Base-by-base conservation (phyloP, 768 basidiomycete species). In the Xanthoconium purpureum region DNA sequence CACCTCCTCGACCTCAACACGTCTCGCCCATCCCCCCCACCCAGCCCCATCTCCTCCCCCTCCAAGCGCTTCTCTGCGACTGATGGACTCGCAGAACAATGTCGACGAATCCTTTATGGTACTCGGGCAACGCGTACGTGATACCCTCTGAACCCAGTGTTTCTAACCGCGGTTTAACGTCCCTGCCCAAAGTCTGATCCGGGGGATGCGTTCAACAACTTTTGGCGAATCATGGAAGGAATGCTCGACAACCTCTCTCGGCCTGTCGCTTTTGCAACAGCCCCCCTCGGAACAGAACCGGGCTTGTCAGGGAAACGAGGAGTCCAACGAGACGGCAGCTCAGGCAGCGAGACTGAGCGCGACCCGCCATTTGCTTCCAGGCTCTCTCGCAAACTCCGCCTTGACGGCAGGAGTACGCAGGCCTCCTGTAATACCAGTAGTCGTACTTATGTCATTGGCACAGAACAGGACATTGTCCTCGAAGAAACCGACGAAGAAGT, bases 31-130 rank as follows among this genome's bases (percentile, higher is more conserved):
- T 4, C 55, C 63, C 17, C 51, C 57, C 63, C 56, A 67, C 65
- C 66, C 77, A 50, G 71, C 75, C 28, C 67, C 80, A 2, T 77
- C 76, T 3, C 76, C 80, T 17, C 80, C 82, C 32, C 76, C 80
- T 11, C 75, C 78, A 17, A 73, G 67, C 24, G 48, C 74, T 12
- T 65, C 71, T 20, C 45, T 66, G 56, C 59, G 67, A 54, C 39
- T 68, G 77, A 71, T 75, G 53, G 79, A 88, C 58, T 81, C 82
- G 30, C 76, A 80, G 66, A 81, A 82, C 57, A 82, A 85, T 2
- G 88, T 89, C 2, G 91, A 92, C 46, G 91, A 93, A 66, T 93
- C 91, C 0, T 94, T 93, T 64, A 91, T 94, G 91, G 78, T 94
- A 3, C 76, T 93, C 4, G 89, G 89, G 17, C 90, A 91, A 68